These are phyloP conservation scores for Phytophthora megakarya DNA, from an alignment of 352 stramenopile species.

Conservation along the genomic window DNA sequence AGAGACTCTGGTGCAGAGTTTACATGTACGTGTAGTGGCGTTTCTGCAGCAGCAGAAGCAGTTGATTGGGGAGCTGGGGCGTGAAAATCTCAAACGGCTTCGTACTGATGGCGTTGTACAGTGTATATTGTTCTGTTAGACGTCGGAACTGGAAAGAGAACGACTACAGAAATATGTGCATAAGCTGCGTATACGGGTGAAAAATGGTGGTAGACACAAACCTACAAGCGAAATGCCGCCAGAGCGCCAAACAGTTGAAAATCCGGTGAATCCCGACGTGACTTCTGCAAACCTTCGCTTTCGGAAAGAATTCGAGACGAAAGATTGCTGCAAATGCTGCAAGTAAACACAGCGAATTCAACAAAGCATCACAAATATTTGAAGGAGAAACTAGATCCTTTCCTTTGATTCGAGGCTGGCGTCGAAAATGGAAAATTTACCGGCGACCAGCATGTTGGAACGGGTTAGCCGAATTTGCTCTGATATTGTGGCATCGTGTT, in stretches of 20 bases:
- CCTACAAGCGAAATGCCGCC: not conserved
- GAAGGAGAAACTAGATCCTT: slow-evolving; percentile 32
- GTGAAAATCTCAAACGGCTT: slow-evolving; percentile 39
- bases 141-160: slow-evolving; percentile 34
- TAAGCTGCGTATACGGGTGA: slow-evolving; percentile 9
- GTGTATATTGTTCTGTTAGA: slow-evolving; percentile 12
- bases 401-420: slow-evolving; percentile 23
- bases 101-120: too few species aligned
- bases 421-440: not conserved
- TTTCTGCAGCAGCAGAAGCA: slow-evolving; percentile 35
- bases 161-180: slow-evolving; percentile 23
- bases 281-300: slow-evolving; percentile 14
- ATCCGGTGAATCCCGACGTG: not conserved
- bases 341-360: slow-evolving; percentile 26
- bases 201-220: not conserved
- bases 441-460: slow-evolving; percentile 15
- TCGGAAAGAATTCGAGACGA: slow-evolving; percentile 36
- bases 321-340: slow-evolving; percentile 30
- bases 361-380: slow-evolving; percentile 27
- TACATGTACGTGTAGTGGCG: too few species aligned
- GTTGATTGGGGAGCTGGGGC: slow-evolving; percentile 26
- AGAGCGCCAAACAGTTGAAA: not conserved
- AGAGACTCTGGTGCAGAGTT: slow-evolving; percentile 4
- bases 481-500: slow-evolving; percentile 43
- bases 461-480: slow-evolving; percentile 36